Evolutionary conservation across 805 yeast genomes (phyloP).

Genomic region (Cyberlindnera mississippiensis): DNA sequence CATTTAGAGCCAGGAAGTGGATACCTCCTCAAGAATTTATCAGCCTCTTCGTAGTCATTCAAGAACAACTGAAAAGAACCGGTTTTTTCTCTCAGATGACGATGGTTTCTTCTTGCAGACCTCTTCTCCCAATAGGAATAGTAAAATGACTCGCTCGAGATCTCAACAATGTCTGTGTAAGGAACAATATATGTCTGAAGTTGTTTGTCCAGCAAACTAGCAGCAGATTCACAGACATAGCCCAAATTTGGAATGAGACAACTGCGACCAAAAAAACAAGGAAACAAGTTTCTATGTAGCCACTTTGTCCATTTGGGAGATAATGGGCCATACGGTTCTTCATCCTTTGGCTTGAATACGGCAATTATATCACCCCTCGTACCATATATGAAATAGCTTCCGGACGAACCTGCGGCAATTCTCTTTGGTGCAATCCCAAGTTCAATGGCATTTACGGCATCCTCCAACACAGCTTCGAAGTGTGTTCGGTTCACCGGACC

Average conservation of each 20-base stretch:
- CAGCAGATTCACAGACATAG: conserved; percentile 69
- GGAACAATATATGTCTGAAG: conserved; percentile 61
- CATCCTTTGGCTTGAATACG: conserved; percentile 75
- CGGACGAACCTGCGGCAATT: conserved; percentile 65
- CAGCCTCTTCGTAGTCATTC: conserved; percentile 56
- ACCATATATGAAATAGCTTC: conserved; percentile 57
- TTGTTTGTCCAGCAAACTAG: conserved; percentile 59
- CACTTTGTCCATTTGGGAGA: conserved; percentile 81
- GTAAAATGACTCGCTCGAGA: conserved; percentile 32
- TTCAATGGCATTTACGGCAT: conserved; percentile 44
- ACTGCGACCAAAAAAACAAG: conserved; percentile 72
- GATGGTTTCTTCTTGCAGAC: conserved; percentile 19
- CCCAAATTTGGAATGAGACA: conserved; percentile 72
- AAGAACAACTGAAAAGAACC: conserved; percentile 69
- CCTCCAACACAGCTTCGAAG: conserved; percentile 40
- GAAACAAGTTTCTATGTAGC: conserved; percentile 70
- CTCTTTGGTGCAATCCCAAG: conserved; percentile 44
- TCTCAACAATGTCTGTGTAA: conserved; percentile 50
- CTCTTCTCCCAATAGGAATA: conserved; percentile 45
- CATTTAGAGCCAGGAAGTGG: conserved; percentile 52
- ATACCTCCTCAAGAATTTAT: conserved; percentile 47
- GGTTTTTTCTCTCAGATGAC: conserved; percentile 42
- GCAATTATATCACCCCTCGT: conserved; percentile 40
- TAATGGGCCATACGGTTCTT: conserved; percentile 75
- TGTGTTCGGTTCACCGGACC: conserved; percentile 28